These are phyloP conservation scores for Epicoccum sorghinum DNA, from an alignment of 2,329 filamentous ascomycete species.

Conservation along the genomic window DNA sequence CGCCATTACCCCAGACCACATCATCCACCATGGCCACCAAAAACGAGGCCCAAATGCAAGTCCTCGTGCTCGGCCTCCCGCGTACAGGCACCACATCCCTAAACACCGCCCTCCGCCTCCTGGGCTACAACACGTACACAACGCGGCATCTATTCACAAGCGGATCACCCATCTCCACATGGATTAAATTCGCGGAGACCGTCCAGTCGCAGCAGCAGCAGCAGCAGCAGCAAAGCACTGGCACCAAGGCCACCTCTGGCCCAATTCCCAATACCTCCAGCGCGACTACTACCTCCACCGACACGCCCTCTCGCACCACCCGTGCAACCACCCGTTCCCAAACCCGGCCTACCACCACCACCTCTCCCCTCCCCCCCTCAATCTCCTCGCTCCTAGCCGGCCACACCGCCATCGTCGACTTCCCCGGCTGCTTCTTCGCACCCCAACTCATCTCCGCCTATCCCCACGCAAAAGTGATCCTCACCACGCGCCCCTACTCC, in stretches of 20 bases:
- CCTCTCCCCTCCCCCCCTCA: conserved; percentile 1
- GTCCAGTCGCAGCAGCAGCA: not conserved
- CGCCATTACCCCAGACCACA: not conserved
- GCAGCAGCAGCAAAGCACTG: too few relatives aligned
- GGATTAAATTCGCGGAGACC: conserved; percentile 39
- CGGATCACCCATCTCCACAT: conserved; percentile 28
- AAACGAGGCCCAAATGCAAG: conserved; percentile 64
- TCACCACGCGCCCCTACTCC: conserved; percentile 37
- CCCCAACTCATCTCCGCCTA: conserved; percentile 39
- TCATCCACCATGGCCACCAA: not conserved
- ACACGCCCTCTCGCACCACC: too few relatives aligned
- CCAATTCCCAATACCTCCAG: too few relatives aligned
- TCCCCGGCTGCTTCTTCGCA: conserved; percentile 38
- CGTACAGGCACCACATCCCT: conserved; percentile 71
- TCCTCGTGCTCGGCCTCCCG: conserved; percentile 72
- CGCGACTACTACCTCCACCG: too few relatives aligned
- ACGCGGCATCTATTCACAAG: conserved; percentile 32
- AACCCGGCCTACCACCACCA: conserved; percentile 16
- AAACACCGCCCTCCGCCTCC: conserved; percentile 52
- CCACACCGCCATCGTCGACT: conserved; percentile 46
- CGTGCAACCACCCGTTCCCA: too few relatives aligned
- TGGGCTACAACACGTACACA: conserved; percentile 35
- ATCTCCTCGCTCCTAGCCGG: conserved; percentile 49
- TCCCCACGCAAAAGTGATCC: conserved; percentile 42
- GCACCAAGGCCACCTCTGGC: too few relatives aligned